These are phyloP conservation scores for Truncatella angustata DNA, from an alignment of 2,329 filamentous ascomycete species.

Conservation along the genomic window DNA sequence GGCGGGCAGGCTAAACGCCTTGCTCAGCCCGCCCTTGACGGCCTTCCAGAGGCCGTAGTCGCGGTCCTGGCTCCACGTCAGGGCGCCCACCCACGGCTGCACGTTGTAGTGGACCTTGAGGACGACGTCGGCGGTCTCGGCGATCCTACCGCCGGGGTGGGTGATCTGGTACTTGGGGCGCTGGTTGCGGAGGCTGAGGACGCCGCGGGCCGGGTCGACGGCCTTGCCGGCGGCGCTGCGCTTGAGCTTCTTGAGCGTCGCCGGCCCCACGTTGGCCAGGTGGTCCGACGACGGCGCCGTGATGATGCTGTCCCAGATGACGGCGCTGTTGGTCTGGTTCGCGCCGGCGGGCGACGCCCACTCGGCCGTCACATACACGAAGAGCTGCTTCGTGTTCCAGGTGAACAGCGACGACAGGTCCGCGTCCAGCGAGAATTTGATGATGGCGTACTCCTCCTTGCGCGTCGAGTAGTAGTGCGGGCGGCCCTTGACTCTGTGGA, in stretches of 20 bases:
- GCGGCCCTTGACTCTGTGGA: slow-evolving; percentile 73
- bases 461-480: slow-evolving; percentile 95
- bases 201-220: slow-evolving; percentile 63
- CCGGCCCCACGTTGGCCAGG: slow-evolving; percentile 58
- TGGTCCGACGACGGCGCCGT: slow-evolving; percentile 66
- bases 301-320: slow-evolving; percentile 97
- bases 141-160: slow-evolving; percentile 77
- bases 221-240: slow-evolving; percentile 58
- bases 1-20: slow-evolving; percentile 62
- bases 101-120: slow-evolving; percentile 92
- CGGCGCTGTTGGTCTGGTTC: slow-evolving; percentile 62
- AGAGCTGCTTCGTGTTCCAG: slow-evolving; percentile 99
- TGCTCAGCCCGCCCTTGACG: slow-evolving; percentile 62
- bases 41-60: slow-evolving; percentile 63
- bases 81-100: slow-evolving; percentile 89
- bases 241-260: slow-evolving; percentile 60
- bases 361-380: slow-evolving; percentile 89
- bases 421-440: slow-evolving; percentile 89
- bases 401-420: slow-evolving; percentile 92
- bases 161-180: slow-evolving; percentile 97
- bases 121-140: slow-evolving; percentile 69
- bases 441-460: slow-evolving; percentile 92
- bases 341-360: slow-evolving; percentile 46
- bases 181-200: slow-evolving; percentile 77
- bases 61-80: slow-evolving; percentile 73